Evolutionary conservation across 2,329 filamentous ascomycete genomes (phyloP), one percentile per base, ranked within the genome.

Genomic region (Xylogone sp.): DNA sequence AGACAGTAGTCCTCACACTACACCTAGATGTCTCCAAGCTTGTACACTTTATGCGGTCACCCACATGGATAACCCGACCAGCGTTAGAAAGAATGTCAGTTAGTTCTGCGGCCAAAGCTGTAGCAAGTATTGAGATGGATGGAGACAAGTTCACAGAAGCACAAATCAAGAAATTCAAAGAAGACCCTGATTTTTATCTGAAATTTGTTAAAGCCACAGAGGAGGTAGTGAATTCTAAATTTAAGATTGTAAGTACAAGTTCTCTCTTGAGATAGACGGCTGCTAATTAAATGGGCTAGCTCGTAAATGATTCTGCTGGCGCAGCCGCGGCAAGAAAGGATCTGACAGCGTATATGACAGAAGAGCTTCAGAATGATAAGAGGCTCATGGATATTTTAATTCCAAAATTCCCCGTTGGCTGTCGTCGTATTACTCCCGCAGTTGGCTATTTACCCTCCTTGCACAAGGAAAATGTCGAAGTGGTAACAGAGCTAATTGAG

Each of bases 341-440:
- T 29, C 50, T 48, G 8, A 46, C 50, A 43, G 21, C n/a, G 5
- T 48, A 54, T 18, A 56, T 57, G 55, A 20, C 43, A 3, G 49
- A 53, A 12, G 49, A 58, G 45, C 53, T 59, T 9, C 69, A 22
- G 44, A 50, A 27, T 21, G 42, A 43, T 18, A 67, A 70, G 51
- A n/a, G n/a, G n/a, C 34, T 58, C 21, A 51, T 21, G 18, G 24
- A 31, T 10, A 56, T 53, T 18, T 56, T 57, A 52, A 45, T 59
- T 50, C 93, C 93, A 3, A 97, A 88, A 66, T 83, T 89, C 34
- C 92, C 92, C 3, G 93, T 97, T 3, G 93, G 93, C 62, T 96
- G 90, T 2, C 88, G 83, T 45, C 83, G 82, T 31, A 84, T 85
- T 69, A 96, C 90, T 20, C 71, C 71, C 1, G 69, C 69, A n/a